Evolutionary conservation across 1,284 basidiomycete genomes (phyloP), one percentile per base, ranked within the genome.

Genomic region (Phellopilus nigrolimitatus): DNA sequence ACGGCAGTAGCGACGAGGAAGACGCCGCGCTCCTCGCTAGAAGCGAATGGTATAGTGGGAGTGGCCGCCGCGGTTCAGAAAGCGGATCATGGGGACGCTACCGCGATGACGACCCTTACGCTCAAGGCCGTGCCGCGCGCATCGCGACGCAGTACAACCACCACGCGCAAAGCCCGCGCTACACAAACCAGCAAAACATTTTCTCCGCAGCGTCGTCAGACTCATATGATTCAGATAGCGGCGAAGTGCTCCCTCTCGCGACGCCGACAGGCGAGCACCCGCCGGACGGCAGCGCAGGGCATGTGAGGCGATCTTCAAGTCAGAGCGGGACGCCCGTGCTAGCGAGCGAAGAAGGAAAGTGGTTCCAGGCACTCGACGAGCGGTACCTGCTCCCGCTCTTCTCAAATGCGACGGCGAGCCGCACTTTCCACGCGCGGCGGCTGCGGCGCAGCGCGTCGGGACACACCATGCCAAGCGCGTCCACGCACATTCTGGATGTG

Each of bases 361-460:
- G 95, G 95, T 99, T 99, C 81, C 94, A 94, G 59, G 78, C 86
- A 27, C 72, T 99, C 40, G 95, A 99, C 68, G 93, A 99, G 68
- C 79, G 93, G 54, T 99, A 97, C 66, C 74, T 99, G 13, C 69
- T 98, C 2, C 97, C 95, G 12, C 72, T 97, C 36, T 99, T 99
- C 71, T 93, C 90, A 52, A 98, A 98, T 66, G 88, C 88, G 7
- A 94, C 92, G 0, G 91, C 92, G 10, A 91, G 88, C 54, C 75
- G 91, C 57, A 84, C 88, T 50, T 92, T 92, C 74, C 84, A 93
- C 59, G 89, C 89, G 0, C 80, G 87, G 36, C 78, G 82, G 53
- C 84, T 84, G 2, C 73, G 80, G 34, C 70, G 82, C 50, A 71
- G 66, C 8, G 64, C 66, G n/a, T 31, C 47, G 12, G 31, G 53